A percentile compares a stretch with the other conserved stretches of the same genome.
phyloP scores from a whole-genome alignment of 1,284 basidiomycete species.

The Coniferiporia weirii region DNA sequence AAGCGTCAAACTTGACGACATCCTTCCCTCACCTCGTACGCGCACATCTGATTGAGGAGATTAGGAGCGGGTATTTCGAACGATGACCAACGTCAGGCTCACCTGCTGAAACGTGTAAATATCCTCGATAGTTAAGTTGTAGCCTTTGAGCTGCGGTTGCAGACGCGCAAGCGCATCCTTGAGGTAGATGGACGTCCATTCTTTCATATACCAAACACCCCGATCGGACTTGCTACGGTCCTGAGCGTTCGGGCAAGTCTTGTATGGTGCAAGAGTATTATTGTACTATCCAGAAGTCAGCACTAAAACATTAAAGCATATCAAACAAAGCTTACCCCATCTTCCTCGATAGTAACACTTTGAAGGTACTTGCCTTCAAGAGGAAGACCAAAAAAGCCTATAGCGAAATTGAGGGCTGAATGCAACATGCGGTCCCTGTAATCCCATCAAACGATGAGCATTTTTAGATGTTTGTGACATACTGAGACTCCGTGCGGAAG shows the following conservation, averaged over 20 bases:
- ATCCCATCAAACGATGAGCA: not conserved
- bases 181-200: constrained; percentile 73
- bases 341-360: constrained; percentile 72
- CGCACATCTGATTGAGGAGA: constrained; percentile 48
- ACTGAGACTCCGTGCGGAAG: constrained; percentile 86
- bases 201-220: constrained; percentile 47
- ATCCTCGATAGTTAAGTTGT: constrained; percentile 66
- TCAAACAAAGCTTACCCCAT: constrained; percentile 40
- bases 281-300: constrained; percentile 49
- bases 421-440: constrained; percentile 74
- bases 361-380: constrained; percentile 74
- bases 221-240: constrained; percentile 46
- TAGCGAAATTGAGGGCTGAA: constrained; percentile 79
- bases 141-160: constrained; percentile 54
- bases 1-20: not conserved
- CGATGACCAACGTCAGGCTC: not conserved
- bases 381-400: constrained; percentile 85
- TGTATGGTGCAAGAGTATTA: constrained; percentile 74
- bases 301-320: not conserved
- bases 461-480: constrained; percentile 28
- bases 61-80: not conserved
- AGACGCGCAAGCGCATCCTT: constrained; percentile 61
- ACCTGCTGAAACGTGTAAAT: constrained; percentile 65
- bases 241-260: constrained; percentile 65
- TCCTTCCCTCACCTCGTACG: constrained; percentile 66